Conservation (phyloP, 805 yeast genomes). For the Naumovozyma dairenensis region DNA sequence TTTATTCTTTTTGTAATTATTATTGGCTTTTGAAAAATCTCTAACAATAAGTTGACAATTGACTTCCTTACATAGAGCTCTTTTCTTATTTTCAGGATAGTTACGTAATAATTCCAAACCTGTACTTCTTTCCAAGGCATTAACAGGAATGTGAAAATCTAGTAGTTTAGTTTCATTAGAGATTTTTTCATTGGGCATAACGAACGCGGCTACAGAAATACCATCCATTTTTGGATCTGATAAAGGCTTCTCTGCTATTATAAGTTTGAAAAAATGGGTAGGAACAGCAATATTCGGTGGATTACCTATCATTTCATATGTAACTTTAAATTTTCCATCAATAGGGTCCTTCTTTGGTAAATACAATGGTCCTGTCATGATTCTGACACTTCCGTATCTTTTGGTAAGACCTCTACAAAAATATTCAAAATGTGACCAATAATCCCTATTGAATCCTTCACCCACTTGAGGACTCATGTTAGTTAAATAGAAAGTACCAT, state of each 20-base stretch:
- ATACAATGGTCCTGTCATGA: conserved; percentile 90
- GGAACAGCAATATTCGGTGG: conserved; percentile 97
- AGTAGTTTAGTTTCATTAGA: conserved; percentile 61
- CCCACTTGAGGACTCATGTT: conserved; percentile 98
- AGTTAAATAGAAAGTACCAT: conserved; percentile 81
- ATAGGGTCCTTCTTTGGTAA: conserved; percentile 62
- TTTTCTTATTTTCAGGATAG: conserved; percentile 47
- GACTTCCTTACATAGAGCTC: conserved; percentile 69
- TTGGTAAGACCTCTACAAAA: conserved; percentile 70
- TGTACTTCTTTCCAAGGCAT: conserved; percentile 76
- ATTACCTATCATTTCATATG: conserved; percentile 88
- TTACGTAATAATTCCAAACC: conserved; percentile 75
- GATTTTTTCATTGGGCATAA: conserved; percentile 79
- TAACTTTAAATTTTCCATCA: conserved; percentile 79
- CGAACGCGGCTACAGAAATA: conserved; percentile 83
- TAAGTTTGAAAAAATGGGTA: conserved; percentile 86
- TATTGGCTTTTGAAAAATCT: conserved; percentile 45
- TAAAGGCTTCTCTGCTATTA: conserved; percentile 66
- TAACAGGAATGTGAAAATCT: conserved; percentile 77
- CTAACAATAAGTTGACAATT: conserved; percentile 72
- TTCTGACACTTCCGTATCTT: conserved; percentile 65
- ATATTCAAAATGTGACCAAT: conserved; percentile 95
- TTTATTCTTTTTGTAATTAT: no score
- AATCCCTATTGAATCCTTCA: conserved; percentile 92
- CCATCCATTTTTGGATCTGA: conserved; percentile 26